These are phyloP conservation scores for Secale cereale DNA, from an alignment of 176 grass and related monocot genomes.

Conservation along the genomic window DNA sequence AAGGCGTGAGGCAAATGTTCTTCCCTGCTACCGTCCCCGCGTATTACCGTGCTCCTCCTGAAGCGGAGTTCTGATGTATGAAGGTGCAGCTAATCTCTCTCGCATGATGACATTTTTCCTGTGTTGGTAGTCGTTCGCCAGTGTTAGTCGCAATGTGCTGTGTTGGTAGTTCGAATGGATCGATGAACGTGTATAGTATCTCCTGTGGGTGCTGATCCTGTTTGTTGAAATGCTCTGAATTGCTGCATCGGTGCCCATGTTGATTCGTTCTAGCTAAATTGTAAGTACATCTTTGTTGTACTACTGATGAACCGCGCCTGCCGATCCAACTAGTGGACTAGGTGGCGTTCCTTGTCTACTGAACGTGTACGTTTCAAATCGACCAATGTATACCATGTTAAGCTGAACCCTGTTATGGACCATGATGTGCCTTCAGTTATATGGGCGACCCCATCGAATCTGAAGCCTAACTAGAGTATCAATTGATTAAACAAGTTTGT, in stretches of 20 bases:
- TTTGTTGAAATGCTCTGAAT: background rate
- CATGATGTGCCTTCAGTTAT: background rate
- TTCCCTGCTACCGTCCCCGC: conserved; percentile 89
- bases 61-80: background rate
- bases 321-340: background rate
- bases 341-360: background rate
- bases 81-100: background rate
- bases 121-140: background rate
- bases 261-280: background rate
- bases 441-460: too few relatives aligned
- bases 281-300: conserved; percentile 3
- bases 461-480: too few relatives aligned
- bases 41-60: conserved; percentile 58
- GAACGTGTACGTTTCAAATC: background rate
- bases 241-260: background rate
- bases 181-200: conserved; percentile 34
- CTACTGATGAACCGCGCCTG: background rate
- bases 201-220: background rate
- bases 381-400: background rate
- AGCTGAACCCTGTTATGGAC: background rate
- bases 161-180: conserved; percentile 1
- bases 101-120: conserved; percentile 19
- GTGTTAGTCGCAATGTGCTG: background rate
- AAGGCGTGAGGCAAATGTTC: conserved; percentile 98
- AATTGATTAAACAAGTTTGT: too few relatives aligned